phyloP scores from a whole-genome alignment of 768 basidiomycete genomes.

The Dentipellis sp. region DNA sequence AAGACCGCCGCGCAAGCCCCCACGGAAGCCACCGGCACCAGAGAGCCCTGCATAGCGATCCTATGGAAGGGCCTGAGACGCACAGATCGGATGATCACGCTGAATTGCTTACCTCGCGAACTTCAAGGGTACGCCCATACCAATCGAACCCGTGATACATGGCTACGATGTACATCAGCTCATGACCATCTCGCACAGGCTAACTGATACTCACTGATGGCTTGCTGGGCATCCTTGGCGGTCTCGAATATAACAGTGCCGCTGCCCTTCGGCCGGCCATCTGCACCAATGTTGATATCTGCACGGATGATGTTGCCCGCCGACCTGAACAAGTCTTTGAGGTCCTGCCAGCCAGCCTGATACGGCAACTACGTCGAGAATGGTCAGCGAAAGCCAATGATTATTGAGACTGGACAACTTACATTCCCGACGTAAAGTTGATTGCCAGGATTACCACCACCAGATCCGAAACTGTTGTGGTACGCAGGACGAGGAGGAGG shows the following conservation, averaged over 20 bases:
- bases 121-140: constrained; percentile 93
- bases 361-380: constrained; percentile 62
- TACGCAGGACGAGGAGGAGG: constrained; percentile 80
- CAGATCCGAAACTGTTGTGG: constrained; percentile 63
- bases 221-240: constrained; percentile 81
- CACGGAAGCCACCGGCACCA: constrained; percentile 48
- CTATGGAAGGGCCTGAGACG: constrained; percentile 24
- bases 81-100: background rate
- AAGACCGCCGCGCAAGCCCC: constrained; percentile 36
- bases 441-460: constrained; percentile 77
- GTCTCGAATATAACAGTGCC: constrained; percentile 97
- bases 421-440: constrained; percentile 93
- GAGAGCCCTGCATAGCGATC: constrained; percentile 85
- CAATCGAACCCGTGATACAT: constrained; percentile 98
- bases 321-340: constrained; percentile 94
- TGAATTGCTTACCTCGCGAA: constrained; percentile 65
- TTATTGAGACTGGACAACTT: constrained; percentile 18
- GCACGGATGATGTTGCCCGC: constrained; percentile 94
- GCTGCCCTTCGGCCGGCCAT: constrained; percentile 91
- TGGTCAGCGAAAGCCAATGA: background rate
- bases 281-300: constrained; percentile 89
- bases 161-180: constrained; percentile 32
- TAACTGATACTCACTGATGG: constrained; percentile 59
- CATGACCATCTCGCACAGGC: no score
- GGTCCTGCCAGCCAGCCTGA: constrained; percentile 98